Evolutionary conservation across 768 basidiomycete species (phyloP).

Genomic region (Naganishia vishniacii): DNA sequence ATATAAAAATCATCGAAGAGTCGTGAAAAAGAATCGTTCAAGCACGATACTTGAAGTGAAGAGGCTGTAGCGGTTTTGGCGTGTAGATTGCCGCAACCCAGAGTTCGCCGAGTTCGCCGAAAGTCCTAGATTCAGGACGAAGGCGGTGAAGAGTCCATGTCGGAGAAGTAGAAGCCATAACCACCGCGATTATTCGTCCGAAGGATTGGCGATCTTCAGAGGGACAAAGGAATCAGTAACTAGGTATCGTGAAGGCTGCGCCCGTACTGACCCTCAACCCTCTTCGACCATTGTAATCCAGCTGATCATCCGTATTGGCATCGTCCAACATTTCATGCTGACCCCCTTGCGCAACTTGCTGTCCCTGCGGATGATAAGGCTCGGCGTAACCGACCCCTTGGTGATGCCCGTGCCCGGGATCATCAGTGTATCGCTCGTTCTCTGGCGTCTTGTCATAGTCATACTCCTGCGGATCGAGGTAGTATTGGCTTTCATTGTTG

Average conservation of each 20-base stretch:
- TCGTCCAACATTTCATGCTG: conserved; percentile 2
- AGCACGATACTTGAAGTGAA: too few relatives aligned
- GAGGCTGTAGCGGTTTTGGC: too few relatives aligned
- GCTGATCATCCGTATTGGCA: conserved; percentile 1
- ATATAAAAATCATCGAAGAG: too few relatives aligned
- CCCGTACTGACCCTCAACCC: conserved; percentile 20
- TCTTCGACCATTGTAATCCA: conserved; percentile 18
- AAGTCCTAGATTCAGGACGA: too few relatives aligned
- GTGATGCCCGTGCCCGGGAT: not conserved
- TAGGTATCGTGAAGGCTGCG: not conserved
- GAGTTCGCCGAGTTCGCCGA: too few relatives aligned
- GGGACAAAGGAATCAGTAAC: not conserved
- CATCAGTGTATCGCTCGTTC: conserved; percentile 20
- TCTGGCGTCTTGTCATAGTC: conserved; percentile 24
- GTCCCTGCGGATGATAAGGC: not conserved
- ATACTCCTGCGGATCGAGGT: conserved; percentile 30
- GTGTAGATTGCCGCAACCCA: too few relatives aligned
- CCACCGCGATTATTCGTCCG: conserved; percentile 26
- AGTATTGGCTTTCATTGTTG: conserved; percentile 22
- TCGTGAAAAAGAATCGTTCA: too few relatives aligned
- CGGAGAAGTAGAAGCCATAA: too few relatives aligned
- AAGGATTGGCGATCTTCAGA: conserved; percentile 27
- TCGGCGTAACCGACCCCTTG: conserved; percentile 11
- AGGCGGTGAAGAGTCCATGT: too few relatives aligned
- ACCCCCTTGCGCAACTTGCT: not conserved